Evolutionary conservation across 768 basidiomycete genomes (phyloP).

Genomic region (Rhodotorula kratochvilovae): DNA sequence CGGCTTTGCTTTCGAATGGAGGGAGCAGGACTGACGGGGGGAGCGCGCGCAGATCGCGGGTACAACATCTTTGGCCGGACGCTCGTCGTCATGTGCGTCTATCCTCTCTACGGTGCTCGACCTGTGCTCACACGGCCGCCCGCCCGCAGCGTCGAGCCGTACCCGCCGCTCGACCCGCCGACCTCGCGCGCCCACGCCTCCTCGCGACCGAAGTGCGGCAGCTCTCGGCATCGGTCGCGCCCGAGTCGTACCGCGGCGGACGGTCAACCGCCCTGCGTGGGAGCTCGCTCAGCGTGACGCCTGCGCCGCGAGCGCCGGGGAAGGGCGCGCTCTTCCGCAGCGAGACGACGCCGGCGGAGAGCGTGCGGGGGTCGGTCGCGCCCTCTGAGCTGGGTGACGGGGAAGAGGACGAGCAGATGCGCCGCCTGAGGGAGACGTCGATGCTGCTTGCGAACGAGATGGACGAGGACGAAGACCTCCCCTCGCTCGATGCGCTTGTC

Average conservation of each 20-base stretch:
- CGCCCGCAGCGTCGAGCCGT: slow-evolving; percentile 33
- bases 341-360: neutral
- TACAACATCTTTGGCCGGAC: slow-evolving; percentile 33
- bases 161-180: slow-evolving; percentile 12
- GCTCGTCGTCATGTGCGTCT: slow-evolving; percentile 33
- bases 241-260: neutral
- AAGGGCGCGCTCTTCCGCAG: slow-evolving; percentile 12
- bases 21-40: too few species aligned
- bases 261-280: neutral
- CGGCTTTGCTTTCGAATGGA: neutral
- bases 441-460: neutral
- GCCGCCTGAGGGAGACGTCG: slow-evolving; percentile 8
- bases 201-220: slow-evolving; percentile 26
- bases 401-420: slow-evolving; percentile 11
- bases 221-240: slow-evolving; percentile 20
- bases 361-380: neutral
- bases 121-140: neutral
- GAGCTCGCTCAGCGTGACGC: slow-evolving; percentile 12
- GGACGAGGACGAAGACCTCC: neutral
- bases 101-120: neutral
- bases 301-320: neutral
- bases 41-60: slow-evolving; percentile 17
- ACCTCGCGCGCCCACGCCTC: neutral
- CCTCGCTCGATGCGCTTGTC: neutral
- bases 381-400: neutral